These are phyloP conservation scores for Phytophthora pisi DNA, from an alignment of 352 stramenopile genomes.

Conservation along the genomic window DNA sequence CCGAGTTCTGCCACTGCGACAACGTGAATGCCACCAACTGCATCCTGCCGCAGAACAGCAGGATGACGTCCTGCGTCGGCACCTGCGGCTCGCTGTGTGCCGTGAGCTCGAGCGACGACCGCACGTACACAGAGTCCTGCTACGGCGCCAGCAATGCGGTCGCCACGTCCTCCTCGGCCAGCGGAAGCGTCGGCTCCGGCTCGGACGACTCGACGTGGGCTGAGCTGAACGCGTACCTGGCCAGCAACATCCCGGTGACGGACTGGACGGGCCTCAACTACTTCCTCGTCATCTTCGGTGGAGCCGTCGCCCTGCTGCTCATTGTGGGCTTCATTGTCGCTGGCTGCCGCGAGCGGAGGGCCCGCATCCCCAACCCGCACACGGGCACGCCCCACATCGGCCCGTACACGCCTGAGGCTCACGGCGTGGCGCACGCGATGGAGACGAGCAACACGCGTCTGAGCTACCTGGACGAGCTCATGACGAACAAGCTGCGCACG, in stretches of 20 bases:
- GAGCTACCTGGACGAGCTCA: slow-evolving; percentile 52
- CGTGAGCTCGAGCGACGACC: slow-evolving; percentile 39
- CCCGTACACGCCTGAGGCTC: slow-evolving; percentile 27
- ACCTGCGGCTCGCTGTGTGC: slow-evolving; percentile 59
- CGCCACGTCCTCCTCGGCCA: slow-evolving; percentile 25
- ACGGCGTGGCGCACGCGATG: slow-evolving; percentile 30
- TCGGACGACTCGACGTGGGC: slow-evolving; percentile 42
- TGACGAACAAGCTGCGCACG: slow-evolving; percentile 43
- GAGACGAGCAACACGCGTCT: slow-evolving; percentile 28
- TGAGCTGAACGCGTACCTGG: slow-evolving; percentile 45
- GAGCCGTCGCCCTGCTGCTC: slow-evolving; percentile 39
- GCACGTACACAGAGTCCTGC: slow-evolving; percentile 50
- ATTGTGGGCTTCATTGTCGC: slow-evolving; percentile 50
- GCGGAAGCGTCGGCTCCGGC: slow-evolving; percentile 12
- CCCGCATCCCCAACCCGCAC: slow-evolving; percentile 19
- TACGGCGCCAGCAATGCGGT: slow-evolving; percentile 30
- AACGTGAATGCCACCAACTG: slow-evolving; percentile 49
- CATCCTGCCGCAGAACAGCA: slow-evolving; percentile 53
- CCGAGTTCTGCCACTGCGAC: slow-evolving; percentile 53
- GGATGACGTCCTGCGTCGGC: slow-evolving; percentile 53
- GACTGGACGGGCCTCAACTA: slow-evolving; percentile 57
- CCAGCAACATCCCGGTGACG: slow-evolving; percentile 42
- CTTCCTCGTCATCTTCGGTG: slow-evolving; percentile 56
- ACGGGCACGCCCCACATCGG: slow-evolving; percentile 30
- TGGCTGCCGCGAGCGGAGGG: slow-evolving; percentile 36